Percentiles rank a stretch among this genome's conserved stretches.
Conservation (phyloP, 805 yeast species). For the Sugiyamaella valdiviana region DNA sequence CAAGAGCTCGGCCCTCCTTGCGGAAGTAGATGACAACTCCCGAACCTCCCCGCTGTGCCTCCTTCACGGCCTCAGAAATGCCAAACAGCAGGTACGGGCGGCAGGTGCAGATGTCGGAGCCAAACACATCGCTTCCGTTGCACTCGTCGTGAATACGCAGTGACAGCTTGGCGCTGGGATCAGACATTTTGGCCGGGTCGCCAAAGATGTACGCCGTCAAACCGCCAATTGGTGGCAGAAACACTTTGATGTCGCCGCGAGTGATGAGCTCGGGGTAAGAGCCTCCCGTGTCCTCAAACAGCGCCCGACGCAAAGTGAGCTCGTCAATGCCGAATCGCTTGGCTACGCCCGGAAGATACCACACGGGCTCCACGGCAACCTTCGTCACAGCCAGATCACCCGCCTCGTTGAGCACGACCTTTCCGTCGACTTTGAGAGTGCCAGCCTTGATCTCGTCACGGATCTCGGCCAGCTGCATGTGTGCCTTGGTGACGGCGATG, state of each 20-base stretch:
- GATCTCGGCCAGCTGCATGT: slow-evolving; percentile 54
- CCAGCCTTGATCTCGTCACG: slow-evolving; percentile 51
- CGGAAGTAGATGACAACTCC: slow-evolving; percentile 62
- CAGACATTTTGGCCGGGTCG: slow-evolving; percentile 48
- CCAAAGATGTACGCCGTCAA: slow-evolving; percentile 62
- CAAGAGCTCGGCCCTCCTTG: slow-evolving; percentile 64
- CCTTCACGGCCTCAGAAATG: slow-evolving; percentile 59
- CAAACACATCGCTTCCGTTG: slow-evolving; percentile 64
- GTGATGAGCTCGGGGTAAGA: slow-evolving; percentile 65
- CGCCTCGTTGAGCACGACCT: slow-evolving; percentile 49
- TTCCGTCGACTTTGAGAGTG: slow-evolving; percentile 51
- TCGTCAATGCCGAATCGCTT: slow-evolving; percentile 54
- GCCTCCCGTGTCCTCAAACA: slow-evolving; percentile 65
- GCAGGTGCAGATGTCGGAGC: slow-evolving; percentile 64
- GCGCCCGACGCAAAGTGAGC: slow-evolving; percentile 48
- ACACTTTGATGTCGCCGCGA: slow-evolving; percentile 60
- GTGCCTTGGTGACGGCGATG: slow-evolving; percentile 61
- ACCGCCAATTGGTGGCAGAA: slow-evolving; percentile 67
- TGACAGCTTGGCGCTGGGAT: slow-evolving; percentile 47
- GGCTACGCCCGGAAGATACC: slow-evolving; percentile 67
- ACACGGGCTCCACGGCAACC: slow-evolving; percentile 64
- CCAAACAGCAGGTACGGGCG: slow-evolving; percentile 64
- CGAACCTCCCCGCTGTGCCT: slow-evolving; percentile 61
- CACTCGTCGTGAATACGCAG: slow-evolving; percentile 64
- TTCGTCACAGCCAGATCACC: slow-evolving; percentile 61